These are phyloP conservation scores for Albifimbria verrucaria DNA, from an alignment of 2,329 filamentous ascomycete genomes.

Conservation along the genomic window DNA sequence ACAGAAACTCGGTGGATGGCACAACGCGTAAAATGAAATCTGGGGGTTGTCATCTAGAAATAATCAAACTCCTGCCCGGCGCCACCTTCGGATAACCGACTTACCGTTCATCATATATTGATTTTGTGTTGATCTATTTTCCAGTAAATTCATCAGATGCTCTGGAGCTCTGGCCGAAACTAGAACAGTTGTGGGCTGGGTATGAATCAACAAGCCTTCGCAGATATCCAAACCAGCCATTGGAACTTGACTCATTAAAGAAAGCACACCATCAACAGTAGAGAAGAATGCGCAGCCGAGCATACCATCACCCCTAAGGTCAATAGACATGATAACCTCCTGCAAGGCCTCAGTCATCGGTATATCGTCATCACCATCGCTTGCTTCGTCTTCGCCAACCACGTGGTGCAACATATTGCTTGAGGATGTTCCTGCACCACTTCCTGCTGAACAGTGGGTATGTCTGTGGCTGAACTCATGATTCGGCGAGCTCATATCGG, in stretches of 20 bases:
- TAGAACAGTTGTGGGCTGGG: constrained; percentile 54
- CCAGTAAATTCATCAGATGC: constrained; percentile 27
- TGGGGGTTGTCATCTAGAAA: no score
- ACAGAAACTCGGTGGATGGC: constrained; percentile 69
- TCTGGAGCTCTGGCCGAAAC: constrained; percentile 46
- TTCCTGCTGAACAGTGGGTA: no score
- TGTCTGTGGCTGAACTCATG: no score
- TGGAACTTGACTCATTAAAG: constrained; percentile 73
- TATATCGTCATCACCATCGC: constrained; percentile 39
- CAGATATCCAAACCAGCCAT: constrained; percentile 66
- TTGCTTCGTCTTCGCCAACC: no score
- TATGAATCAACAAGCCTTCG: constrained; percentile 56
- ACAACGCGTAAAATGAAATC: constrained; percentile 57
- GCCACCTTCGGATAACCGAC: no score
- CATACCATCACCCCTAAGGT: constrained; percentile 65
- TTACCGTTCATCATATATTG: neutral
- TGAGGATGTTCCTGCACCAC: no score
- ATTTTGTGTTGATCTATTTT: constrained; percentile 14
- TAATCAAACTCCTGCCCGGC: no score
- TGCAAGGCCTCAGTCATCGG: no score
- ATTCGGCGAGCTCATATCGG: no score
- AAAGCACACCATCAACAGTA: constrained; percentile 65
- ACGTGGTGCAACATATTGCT: no score
- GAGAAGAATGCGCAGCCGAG: constrained; percentile 85
- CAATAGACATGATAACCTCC: constrained; percentile 77